Percentiles rank a stretch among this genome's conserved stretches.
These are phyloP conservation scores for Heliamphora pulchella DNA, from an alignment of 179 eudicot genomes.

Conservation along the genomic window DNA sequence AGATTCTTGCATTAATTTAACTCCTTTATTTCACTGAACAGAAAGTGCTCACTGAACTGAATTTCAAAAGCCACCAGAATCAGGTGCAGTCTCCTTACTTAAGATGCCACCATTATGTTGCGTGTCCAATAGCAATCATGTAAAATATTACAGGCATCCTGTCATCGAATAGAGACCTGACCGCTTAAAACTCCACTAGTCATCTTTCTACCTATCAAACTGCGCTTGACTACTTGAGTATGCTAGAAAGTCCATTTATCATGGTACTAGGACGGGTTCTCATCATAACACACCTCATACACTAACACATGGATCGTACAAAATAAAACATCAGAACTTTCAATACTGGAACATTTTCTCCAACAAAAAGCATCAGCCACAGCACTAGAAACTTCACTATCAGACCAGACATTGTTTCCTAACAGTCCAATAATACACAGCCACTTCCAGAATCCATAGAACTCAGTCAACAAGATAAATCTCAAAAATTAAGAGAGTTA, in stretches of 20 bases:
- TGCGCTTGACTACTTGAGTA: background rate
- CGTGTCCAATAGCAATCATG: background rate
- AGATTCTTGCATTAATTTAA: background rate
- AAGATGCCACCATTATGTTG: background rate
- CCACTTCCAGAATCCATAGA: constrained; percentile 3
- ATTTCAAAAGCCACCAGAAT: background rate
- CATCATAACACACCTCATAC: background rate
- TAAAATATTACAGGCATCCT: background rate
- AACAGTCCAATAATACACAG: constrained; percentile 3
- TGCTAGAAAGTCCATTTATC: background rate
- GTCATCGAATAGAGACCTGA: background rate
- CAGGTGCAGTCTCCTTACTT: background rate
- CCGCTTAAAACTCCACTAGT: background rate
- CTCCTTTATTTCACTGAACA: background rate
- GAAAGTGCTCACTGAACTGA: background rate
- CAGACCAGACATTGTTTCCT: background rate
- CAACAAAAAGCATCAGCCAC: background rate
- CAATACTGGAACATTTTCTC: background rate
- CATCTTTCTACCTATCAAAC: constrained; percentile 4
- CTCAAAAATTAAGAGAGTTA: background rate
- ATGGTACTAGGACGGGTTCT: background rate
- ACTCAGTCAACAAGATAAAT: constrained; percentile 1
- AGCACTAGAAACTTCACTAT: constrained; percentile 9
- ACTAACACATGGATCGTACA: background rate
- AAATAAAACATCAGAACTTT: background rate